A percentile compares a stretch with the other conserved stretches of the same genome.
Conservation (phyloP, 2,329 filamentous ascomycete species). For the Thelonectria olida region DNA sequence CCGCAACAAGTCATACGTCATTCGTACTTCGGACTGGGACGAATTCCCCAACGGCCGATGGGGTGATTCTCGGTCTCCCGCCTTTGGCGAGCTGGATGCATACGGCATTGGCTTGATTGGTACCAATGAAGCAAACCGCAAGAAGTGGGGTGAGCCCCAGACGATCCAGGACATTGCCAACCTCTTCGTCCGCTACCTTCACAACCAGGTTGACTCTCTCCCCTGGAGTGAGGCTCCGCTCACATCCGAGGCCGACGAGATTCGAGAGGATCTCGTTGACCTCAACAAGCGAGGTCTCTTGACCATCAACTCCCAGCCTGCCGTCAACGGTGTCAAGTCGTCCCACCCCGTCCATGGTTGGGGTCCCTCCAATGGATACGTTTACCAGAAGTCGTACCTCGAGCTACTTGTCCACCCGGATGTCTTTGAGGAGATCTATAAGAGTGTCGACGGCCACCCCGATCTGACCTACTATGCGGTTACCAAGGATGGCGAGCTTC, state of each 20-base stretch:
- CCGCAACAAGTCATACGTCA: constrained; percentile 93
- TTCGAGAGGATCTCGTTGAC: constrained; percentile 79
- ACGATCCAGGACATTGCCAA: constrained; percentile 82
- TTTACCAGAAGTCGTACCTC: constrained; percentile 98
- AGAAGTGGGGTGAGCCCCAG: constrained; percentile 89
- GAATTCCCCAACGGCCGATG: constrained; percentile 98
- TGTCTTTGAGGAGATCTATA: constrained; percentile 79
- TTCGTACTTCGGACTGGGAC: constrained; percentile 97
- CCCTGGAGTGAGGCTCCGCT: constrained; percentile 96
- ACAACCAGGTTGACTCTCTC: constrained; percentile 80
- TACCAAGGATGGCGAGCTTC: constrained; percentile 81
- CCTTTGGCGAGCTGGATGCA: constrained; percentile 93
- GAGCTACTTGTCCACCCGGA: constrained; percentile 88
- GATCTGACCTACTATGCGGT: constrained; percentile 96
- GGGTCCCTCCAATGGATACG: constrained; percentile 94
- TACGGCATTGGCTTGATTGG: constrained; percentile 95
- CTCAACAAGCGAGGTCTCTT: constrained; percentile 89
- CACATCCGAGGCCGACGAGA: constrained; percentile 80
- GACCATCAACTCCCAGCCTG: constrained; percentile 97
- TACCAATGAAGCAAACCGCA: constrained; percentile 94
- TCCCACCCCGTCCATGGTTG: constrained; percentile 89
- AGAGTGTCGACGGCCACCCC: constrained; percentile 78
- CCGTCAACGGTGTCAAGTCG: constrained; percentile 90
- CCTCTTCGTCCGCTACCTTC: constrained; percentile 86
- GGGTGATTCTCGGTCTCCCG: constrained; percentile 96